Evolutionary conservation across 2,329 filamentous ascomycete species (phyloP).

Genomic region (Botryosphaeria dothidea): DNA sequence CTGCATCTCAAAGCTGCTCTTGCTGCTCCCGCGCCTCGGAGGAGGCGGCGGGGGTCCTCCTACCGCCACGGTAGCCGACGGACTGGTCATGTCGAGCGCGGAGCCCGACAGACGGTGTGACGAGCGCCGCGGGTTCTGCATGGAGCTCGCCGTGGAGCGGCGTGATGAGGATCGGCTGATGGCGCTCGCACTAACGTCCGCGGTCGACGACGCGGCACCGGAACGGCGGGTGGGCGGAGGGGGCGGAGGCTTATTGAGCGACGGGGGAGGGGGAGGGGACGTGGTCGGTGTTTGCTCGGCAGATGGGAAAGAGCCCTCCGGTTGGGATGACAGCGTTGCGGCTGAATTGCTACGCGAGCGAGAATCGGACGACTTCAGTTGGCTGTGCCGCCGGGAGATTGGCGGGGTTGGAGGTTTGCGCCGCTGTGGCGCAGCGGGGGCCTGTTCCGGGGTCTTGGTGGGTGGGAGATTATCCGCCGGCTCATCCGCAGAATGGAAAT

Average conservation of each 20-base stretch:
- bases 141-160: conserved; percentile 18
- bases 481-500: background rate
- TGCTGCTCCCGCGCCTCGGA: conserved; percentile 12
- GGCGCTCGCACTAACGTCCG: background rate
- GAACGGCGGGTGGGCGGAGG: conserved; percentile 14
- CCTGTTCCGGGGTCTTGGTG: background rate
- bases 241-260: conserved; percentile 6
- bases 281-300: background rate
- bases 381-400: conserved; percentile 35
- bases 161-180: conserved; percentile 11
- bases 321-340: conserved; percentile 38
- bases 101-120: conserved; percentile 13
- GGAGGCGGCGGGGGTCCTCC: conserved; percentile 13
- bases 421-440: conserved; percentile 23
- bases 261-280: background rate
- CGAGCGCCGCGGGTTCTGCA: conserved; percentile 1
- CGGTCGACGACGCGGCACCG: conserved; percentile 7
- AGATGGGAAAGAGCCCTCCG: background rate
- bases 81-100: conserved; percentile 7
- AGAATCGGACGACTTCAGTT: conserved; percentile 31
- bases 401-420: conserved; percentile 27
- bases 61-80: background rate
- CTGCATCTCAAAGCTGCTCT: conserved; percentile 19
- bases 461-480: background rate
- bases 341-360: conserved; percentile 38